Conservation (phyloP, 495 filamentous ascomycete genomes). For the Glarea lozoyensis region DNA sequence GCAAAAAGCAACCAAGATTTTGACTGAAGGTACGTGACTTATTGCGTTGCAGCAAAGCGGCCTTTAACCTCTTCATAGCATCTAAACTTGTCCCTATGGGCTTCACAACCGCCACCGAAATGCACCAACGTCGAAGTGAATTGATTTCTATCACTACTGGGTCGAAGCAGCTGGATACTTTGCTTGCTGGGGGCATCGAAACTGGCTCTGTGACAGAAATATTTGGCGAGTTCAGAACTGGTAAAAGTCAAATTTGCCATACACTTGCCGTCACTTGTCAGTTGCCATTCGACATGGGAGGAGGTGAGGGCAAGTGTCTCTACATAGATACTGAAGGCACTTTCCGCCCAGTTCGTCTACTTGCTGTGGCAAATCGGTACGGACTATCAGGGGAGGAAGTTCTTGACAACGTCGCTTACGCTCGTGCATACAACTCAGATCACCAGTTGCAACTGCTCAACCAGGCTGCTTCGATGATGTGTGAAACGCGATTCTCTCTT, state of each 20-base stretch:
- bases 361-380: slow-evolving; percentile 88
- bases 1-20: slow-evolving; percentile 88
- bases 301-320: slow-evolving; percentile 96
- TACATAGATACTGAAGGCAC: slow-evolving; percentile 99
- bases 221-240: slow-evolving; percentile 95
- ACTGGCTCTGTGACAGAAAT: slow-evolving; percentile 98
- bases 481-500: slow-evolving; percentile 92
- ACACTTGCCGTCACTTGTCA: slow-evolving; percentile 98
- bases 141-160: slow-evolving; percentile 96
- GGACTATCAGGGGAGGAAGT: slow-evolving; percentile 95
- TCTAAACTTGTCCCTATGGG: slow-evolving; percentile 97
- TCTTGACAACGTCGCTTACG: slow-evolving; percentile 95
- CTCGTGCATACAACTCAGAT: slow-evolving; percentile 95
- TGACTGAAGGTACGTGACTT: slow-evolving; percentile 64
- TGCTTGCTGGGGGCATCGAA: slow-evolving; percentile 90
- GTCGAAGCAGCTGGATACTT: slow-evolving; percentile 91
- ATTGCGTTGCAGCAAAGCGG: background rate
- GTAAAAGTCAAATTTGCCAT: slow-evolving; percentile 97
- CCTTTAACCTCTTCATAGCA: slow-evolving; percentile 39
- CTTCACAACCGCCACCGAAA: slow-evolving; percentile 98
- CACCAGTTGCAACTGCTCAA: slow-evolving; percentile 92
- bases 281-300: slow-evolving; percentile 96
- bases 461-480: slow-evolving; percentile 98
- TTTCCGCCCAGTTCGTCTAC: slow-evolving; percentile 82
- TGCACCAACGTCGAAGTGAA: slow-evolving; percentile 93